phyloP scores from a whole-genome alignment of 2,329 filamentous ascomycete species.

The Pleomassaria siparia region DNA sequence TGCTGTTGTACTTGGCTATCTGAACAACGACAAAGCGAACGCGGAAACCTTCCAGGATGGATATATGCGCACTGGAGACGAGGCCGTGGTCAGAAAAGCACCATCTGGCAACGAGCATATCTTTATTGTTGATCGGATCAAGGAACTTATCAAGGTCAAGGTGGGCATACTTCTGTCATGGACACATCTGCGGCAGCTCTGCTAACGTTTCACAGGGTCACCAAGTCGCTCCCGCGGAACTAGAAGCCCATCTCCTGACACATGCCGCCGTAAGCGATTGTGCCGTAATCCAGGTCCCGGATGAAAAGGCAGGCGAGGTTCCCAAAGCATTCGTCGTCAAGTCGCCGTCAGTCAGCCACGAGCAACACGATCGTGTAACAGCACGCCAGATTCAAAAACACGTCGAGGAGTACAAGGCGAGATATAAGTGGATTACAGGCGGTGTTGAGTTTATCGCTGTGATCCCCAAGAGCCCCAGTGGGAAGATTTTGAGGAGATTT shows the following conservation, averaged over 20 bases:
- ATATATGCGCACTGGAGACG: slow-evolving; percentile 85
- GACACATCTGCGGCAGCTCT: not conserved
- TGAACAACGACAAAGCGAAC: slow-evolving; percentile 83
- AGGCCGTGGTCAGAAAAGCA: slow-evolving; percentile 68
- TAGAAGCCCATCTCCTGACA: slow-evolving; percentile 76
- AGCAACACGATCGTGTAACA: slow-evolving; percentile 54
- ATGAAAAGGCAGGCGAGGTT: slow-evolving; percentile 62
- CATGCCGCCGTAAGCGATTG: slow-evolving; percentile 76
- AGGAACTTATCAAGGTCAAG: slow-evolving; percentile 78
- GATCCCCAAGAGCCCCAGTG: slow-evolving; percentile 51
- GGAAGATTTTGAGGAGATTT: slow-evolving; percentile 51
- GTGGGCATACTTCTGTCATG: slow-evolving; percentile 43
- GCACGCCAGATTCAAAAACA: slow-evolving; percentile 57
- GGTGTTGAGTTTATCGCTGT: slow-evolving; percentile 55
- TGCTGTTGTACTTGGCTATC: slow-evolving; percentile 76
- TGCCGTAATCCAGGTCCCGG: slow-evolving; percentile 74
- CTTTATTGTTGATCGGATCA: slow-evolving; percentile 80
- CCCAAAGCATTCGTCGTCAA: slow-evolving; percentile 68
- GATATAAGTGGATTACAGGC: slow-evolving; percentile 64
- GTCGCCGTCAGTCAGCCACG: slow-evolving; percentile 52
- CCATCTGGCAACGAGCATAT: slow-evolving; percentile 74
- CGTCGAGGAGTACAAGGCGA: slow-evolving; percentile 62
- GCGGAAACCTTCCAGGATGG: slow-evolving; percentile 75
- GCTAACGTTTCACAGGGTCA: slow-evolving; percentile 58
- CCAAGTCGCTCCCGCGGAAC: slow-evolving; percentile 81